A percentile compares a stretch with the other conserved stretches of the same genome.
Conservation (phyloP, 2,329 filamentous ascomycete genomes). For the Aspergillus oerlinghausenensis region DNA sequence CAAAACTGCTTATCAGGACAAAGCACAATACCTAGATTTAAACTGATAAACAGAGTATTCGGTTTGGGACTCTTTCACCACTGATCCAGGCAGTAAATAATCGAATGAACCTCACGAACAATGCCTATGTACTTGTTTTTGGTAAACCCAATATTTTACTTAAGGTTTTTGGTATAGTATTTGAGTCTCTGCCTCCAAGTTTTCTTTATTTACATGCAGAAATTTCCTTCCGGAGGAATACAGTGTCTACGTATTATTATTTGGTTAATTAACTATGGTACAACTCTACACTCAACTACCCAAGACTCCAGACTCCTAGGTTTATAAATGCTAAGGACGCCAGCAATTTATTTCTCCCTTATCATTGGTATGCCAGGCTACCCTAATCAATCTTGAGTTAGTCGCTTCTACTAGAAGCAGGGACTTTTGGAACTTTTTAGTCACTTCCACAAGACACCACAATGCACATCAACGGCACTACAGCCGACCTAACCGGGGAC, state of each 20-base stretch:
- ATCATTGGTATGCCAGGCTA: background rate
- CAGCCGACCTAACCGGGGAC: background rate
- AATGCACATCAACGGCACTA: background rate
- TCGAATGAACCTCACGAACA: background rate
- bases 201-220: background rate
- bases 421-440: background rate
- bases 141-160: background rate
- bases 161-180: background rate
- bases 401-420: background rate
- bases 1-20: background rate
- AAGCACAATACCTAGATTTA: background rate
- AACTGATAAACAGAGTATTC: background rate
- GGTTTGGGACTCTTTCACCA: background rate
- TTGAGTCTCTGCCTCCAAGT: background rate
- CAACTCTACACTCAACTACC: background rate
- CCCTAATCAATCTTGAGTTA: background rate
- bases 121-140: background rate
- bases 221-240: background rate
- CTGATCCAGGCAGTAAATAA: background rate
- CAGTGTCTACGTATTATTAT: background rate
- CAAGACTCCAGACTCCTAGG: background rate
- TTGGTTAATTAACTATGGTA: too few relatives aligned
- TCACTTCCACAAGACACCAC: background rate
- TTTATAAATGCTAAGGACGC: background rate
- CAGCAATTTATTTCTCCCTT: background rate